These are phyloP conservation scores for Knoxdaviesia capensis DNA, from an alignment of 2,329 filamentous ascomycete species.

Conservation along the genomic window DNA sequence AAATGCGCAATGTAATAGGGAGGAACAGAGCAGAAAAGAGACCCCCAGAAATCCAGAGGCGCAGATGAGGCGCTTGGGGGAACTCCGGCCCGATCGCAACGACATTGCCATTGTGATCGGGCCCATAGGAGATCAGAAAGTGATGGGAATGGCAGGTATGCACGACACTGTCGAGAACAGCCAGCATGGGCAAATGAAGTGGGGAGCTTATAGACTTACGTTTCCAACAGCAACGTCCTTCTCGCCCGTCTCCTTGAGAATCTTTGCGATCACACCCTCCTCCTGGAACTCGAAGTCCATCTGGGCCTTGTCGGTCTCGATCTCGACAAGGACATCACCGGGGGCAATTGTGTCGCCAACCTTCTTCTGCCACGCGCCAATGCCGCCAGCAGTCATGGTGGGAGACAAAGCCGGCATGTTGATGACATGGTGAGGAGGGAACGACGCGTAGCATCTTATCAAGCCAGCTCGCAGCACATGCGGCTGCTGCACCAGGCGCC, in stretches of 20 bases:
- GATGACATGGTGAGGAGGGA: constrained; percentile 84
- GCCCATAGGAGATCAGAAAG: too few species aligned
- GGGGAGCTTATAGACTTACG: constrained; percentile 36
- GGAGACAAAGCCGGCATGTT: constrained; percentile 97
- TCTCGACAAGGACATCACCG: constrained; percentile 91
- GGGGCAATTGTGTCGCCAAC: constrained; percentile 69
- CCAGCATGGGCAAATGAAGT: constrained; percentile 1
- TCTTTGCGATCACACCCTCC: constrained; percentile 85
- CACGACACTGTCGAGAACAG: too few species aligned
- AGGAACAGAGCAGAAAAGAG: neutral
- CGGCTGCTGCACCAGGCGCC: constrained; percentile 5
- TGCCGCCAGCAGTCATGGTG: constrained; percentile 93
- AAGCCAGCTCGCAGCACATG: constrained; percentile 24
- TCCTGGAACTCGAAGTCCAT: constrained; percentile 99
- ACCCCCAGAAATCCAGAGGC: too few species aligned
- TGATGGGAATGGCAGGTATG: too few species aligned
- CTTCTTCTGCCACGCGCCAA: constrained; percentile 97
- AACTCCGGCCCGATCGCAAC: too few species aligned
- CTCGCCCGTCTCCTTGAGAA: constrained; percentile 77
- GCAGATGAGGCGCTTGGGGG: too few species aligned
- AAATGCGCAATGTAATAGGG: neutral
- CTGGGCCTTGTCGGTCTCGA: constrained; percentile 98
- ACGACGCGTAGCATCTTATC: constrained; percentile 55
- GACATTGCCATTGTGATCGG: too few species aligned
- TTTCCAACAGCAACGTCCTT: constrained; percentile 91